Conservation (phyloP, 352 stramenopile species). For the Globisporangium solare region DNA sequence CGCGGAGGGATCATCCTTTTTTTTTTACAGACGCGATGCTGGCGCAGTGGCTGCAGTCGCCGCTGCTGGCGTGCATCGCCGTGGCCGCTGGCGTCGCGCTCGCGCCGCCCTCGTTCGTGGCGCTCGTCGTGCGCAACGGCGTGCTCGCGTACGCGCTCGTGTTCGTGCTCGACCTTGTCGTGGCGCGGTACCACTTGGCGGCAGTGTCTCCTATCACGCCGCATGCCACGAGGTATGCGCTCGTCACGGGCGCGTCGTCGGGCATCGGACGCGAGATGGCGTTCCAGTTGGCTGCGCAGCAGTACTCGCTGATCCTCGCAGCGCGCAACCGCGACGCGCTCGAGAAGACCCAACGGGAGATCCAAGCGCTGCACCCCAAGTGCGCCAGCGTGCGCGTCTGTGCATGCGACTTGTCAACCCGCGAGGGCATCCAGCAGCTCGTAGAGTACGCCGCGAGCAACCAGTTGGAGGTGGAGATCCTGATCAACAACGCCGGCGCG, state of each 20-base stretch:
- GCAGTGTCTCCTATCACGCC: slow-evolving; percentile 22
- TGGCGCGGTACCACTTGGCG: slow-evolving; percentile 51
- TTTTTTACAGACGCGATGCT: too few species aligned
- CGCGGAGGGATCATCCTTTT: too few species aligned
- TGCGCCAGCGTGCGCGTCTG: slow-evolving; percentile 36
- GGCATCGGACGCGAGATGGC: slow-evolving; percentile 73
- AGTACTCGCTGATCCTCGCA: slow-evolving; percentile 55
- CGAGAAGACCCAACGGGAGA: slow-evolving; percentile 42
- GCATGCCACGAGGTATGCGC: slow-evolving; percentile 25
- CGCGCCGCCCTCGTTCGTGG: slow-evolving; percentile 11
- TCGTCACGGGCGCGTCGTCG: slow-evolving; percentile 64
- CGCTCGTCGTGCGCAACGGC: slow-evolving; percentile 21
- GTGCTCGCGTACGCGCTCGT: slow-evolving; percentile 33
- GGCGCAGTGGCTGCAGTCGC: background rate
- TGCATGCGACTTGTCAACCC: slow-evolving; percentile 37
- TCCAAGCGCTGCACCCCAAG: slow-evolving; percentile 33
- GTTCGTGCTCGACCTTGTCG: slow-evolving; percentile 28
- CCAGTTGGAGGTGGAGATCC: slow-evolving; percentile 54
- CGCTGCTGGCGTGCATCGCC: background rate
- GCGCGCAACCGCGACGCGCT: slow-evolving; percentile 44
- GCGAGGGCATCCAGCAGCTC: slow-evolving; percentile 30
- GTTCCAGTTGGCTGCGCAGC: slow-evolving; percentile 52
- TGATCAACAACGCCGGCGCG: slow-evolving; percentile 62
- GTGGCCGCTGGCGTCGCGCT: background rate
- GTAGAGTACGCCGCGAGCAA: slow-evolving; percentile 33